Conservation (phyloP, 1,284 basidiomycete species). For the Heterobasidion irregulare region DNA sequence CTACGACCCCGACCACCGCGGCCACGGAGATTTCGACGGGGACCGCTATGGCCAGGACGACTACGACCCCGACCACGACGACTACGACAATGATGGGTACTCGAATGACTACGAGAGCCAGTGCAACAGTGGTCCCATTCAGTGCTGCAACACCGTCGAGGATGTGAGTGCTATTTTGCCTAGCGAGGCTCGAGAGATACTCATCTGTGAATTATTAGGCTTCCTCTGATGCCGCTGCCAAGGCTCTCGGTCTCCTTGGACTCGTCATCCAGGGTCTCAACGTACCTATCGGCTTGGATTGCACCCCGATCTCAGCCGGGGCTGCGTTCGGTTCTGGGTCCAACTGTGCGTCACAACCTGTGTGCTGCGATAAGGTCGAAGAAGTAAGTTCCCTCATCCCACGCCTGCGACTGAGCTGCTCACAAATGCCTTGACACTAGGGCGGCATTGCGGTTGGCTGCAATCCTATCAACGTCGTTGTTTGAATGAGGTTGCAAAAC, state of each 20-base stretch:
- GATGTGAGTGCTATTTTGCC: neutral
- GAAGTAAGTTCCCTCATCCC: conserved; percentile 10
- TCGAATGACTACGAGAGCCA: conserved; percentile 5
- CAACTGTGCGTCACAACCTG: conserved; percentile 14
- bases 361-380: conserved; percentile 22
- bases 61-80: neutral
- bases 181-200: neutral
- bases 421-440: conserved; percentile 11
- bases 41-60: neutral
- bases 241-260: conserved; percentile 13
- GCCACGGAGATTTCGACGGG: neutral
- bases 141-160: conserved; percentile 19
- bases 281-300: conserved; percentile 17
- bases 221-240: neutral
- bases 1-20: neutral
- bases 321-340: conserved; percentile 9
- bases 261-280: conserved; percentile 13
- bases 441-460: conserved; percentile 31
- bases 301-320: conserved; percentile 13
- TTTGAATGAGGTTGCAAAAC: conserved; percentile 11
- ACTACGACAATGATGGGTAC: neutral
- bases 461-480: conserved; percentile 27
- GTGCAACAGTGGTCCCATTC: conserved; percentile 20
- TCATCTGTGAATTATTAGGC: neutral
- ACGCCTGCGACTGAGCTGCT: neutral